Conservation (phyloP, 129 eudicot species). For the Dittrichia graveolens region DNA sequence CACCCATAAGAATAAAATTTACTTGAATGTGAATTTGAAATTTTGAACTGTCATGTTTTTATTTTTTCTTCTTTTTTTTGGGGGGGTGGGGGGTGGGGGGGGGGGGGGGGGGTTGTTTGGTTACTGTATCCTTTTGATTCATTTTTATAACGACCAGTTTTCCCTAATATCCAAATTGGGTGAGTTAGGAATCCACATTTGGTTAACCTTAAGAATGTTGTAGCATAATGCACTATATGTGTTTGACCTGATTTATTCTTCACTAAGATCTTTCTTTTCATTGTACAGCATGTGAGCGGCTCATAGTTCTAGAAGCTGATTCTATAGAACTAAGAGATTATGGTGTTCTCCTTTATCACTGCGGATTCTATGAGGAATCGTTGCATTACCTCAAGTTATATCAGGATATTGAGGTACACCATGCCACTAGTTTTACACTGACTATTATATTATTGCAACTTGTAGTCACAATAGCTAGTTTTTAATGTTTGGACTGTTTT, state of each 20-base stretch:
- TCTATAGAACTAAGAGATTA: constrained; percentile 73
- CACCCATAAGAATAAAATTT: neutral
- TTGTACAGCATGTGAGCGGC: constrained; percentile 83
- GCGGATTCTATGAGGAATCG: constrained; percentile 72
- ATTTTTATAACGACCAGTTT: neutral
- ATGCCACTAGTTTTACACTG: neutral
- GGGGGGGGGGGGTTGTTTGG: neutral
- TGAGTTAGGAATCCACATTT: neutral
- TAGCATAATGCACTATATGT: neutral
- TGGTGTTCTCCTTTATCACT: constrained; percentile 78
- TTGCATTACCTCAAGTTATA: constrained; percentile 60
- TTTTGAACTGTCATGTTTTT: neutral
- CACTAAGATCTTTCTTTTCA: constrained; percentile 3
- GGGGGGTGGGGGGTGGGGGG: neutral
- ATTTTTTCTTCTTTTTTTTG: no score
- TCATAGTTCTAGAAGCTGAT: constrained; percentile 65
- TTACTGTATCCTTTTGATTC: constrained; percentile 12
- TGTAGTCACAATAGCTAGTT: no score
- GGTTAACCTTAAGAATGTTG: neutral
- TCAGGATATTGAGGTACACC: constrained; percentile 61
- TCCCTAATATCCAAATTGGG: neutral
- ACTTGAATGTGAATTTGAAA: neutral
- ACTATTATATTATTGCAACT: neutral
- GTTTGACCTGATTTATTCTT: constrained; percentile 11
- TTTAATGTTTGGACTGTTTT: no score